These are phyloP conservation scores for Barnettozyma botsteinii DNA, from an alignment of 805 yeast species.

Conservation along the genomic window DNA sequence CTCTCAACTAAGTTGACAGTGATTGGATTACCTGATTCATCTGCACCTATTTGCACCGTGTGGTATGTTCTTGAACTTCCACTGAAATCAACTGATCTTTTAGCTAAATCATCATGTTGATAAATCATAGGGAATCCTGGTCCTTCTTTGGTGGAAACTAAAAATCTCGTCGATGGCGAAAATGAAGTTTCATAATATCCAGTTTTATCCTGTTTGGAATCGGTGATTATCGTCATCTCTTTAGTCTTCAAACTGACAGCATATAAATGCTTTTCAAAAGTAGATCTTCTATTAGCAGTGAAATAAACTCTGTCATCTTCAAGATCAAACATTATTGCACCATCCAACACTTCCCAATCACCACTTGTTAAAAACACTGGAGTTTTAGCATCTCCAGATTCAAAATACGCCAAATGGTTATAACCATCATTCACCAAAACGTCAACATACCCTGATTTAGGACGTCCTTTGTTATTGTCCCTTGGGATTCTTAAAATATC, in stretches of 20 bases:
- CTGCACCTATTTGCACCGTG: slow-evolving; percentile 17
- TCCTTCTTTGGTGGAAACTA: slow-evolving; percentile 31
- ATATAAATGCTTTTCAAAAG: slow-evolving; percentile 50
- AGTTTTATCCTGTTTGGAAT: slow-evolving; percentile 31
- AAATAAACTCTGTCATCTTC: slow-evolving; percentile 47
- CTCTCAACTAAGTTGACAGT: slow-evolving; percentile 53
- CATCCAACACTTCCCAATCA: slow-evolving; percentile 44
- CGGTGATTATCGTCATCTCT: slow-evolving; percentile 12
- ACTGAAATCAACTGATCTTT: slow-evolving; percentile 14
- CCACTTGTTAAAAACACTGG: slow-evolving; percentile 42
- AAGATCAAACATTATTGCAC: slow-evolving; percentile 39
- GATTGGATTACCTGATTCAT: slow-evolving; percentile 17
- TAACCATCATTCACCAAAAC: slow-evolving; percentile 46
- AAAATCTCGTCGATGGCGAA: slow-evolving; percentile 53
- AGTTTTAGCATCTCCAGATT: slow-evolving; percentile 34
- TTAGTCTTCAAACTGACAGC: slow-evolving; percentile 35
- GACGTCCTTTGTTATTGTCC: slow-evolving; percentile 25
- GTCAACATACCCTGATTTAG: slow-evolving; percentile 55
- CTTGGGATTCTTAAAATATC: slow-evolving; percentile 36
- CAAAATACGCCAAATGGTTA: slow-evolving; percentile 60
- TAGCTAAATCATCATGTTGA: slow-evolving; percentile 9
- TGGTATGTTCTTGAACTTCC: slow-evolving; percentile 19
- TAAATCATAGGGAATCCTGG: slow-evolving; percentile 20
- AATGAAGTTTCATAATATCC: slow-evolving; percentile 47
- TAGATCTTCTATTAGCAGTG: slow-evolving; percentile 48